Evolutionary conservation across 208 protist species (phyloP).

Genomic region (Acanthamoeba lenticulata): DNA sequence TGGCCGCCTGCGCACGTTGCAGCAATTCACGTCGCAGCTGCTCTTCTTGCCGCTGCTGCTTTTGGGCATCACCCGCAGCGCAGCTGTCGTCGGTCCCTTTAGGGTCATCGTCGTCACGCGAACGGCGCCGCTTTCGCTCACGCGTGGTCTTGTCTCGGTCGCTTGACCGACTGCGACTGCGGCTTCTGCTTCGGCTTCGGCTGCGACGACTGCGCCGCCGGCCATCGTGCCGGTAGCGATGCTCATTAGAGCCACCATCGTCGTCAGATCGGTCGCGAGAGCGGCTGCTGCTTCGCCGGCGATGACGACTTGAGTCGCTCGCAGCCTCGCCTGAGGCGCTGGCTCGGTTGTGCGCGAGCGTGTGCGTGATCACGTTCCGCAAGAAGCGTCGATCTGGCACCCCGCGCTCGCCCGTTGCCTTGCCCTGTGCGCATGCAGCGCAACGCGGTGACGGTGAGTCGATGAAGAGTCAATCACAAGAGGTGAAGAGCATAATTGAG

Average conservation of each 20-base stretch:
- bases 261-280: background rate
- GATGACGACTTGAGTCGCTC: background rate
- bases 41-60: too few relatives aligned
- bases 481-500: background rate
- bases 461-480: too few relatives aligned
- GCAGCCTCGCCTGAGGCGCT: background rate
- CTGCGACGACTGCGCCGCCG: background rate
- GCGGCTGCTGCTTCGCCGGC: background rate
- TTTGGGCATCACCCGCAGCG: too few relatives aligned
- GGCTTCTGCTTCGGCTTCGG: background rate
- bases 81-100: background rate
- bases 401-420: background rate
- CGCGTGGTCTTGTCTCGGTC: background rate
- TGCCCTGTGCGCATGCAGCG: background rate
- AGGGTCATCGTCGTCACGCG: background rate
- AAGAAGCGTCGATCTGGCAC: background rate
- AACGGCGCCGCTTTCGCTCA: background rate
- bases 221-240: too few relatives aligned
- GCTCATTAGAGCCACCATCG: background rate
- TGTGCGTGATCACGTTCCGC: constrained; percentile 3
- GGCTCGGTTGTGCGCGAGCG: constrained; percentile 15
- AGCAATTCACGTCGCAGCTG: too few relatives aligned
- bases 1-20: too few relatives aligned
- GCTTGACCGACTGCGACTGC: background rate
- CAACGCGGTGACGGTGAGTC: background rate